Conservation (phyloP, 2,329 filamentous ascomycete genomes). For the Lasiodiplodia sp. region DNA sequence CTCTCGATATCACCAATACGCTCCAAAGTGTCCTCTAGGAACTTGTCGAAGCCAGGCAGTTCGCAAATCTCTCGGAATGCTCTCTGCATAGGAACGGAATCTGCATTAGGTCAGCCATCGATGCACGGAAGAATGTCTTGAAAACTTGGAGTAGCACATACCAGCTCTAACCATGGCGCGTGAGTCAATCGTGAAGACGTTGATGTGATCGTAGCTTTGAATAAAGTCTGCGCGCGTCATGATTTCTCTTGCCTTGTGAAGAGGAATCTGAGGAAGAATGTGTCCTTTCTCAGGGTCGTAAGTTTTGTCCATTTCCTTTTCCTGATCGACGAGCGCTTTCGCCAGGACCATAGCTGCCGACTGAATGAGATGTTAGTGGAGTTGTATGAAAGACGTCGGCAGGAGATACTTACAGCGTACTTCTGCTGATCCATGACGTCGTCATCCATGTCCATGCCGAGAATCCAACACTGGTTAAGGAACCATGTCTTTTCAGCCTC, state of each 20-base stretch:
- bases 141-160: not conserved
- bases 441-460: constrained; percentile 84
- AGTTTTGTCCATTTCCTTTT: constrained; percentile 66
- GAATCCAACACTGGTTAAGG: constrained; percentile 77
- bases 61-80: constrained; percentile 87
- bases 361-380: constrained; percentile 47
- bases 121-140: not conserved
- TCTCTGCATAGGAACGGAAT: constrained; percentile 94
- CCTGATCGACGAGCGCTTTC: constrained; percentile 85
- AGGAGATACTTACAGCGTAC: constrained; percentile 72
- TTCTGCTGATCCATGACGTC: constrained; percentile 99
- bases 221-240: constrained; percentile 98
- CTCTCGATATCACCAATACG: constrained; percentile 93
- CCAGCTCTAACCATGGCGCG: constrained; percentile 81
- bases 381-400: not conserved
- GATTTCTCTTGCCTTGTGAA: constrained; percentile 65
- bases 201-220: constrained; percentile 87
- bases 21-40: constrained; percentile 81
- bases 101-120: constrained; percentile 43
- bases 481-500: constrained; percentile 79
- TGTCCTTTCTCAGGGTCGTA: constrained; percentile 75
- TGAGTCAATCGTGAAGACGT: constrained; percentile 93
- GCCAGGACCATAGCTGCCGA: constrained; percentile 94
- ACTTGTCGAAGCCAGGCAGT: constrained; percentile 78
- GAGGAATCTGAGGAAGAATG: constrained; percentile 74